Evolutionary conservation across 805 yeast species (phyloP).

Genomic region (Saccharomyces mikatae): DNA sequence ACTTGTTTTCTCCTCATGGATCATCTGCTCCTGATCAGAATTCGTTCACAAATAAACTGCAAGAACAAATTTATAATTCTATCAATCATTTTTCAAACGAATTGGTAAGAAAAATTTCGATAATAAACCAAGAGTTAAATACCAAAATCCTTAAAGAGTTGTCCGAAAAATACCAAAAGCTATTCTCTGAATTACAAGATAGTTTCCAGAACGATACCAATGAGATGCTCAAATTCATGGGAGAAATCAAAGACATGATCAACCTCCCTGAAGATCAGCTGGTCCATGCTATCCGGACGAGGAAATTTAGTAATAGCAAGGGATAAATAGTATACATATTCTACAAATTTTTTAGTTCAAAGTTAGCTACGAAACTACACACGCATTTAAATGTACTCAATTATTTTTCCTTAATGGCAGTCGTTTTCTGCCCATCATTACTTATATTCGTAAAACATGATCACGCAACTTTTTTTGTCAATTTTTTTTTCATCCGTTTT

Average conservation of each 20-base stretch:
- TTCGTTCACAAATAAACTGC: constrained; percentile 31
- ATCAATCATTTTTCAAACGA: constrained; percentile 31
- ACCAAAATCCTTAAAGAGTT: constrained; percentile 29
- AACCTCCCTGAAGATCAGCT: constrained; percentile 32
- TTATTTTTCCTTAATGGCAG: background rate
- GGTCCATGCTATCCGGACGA: constrained; percentile 16
- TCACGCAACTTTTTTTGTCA: background rate
- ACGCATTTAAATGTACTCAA: background rate
- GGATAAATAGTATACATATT: background rate
- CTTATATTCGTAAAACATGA: background rate
- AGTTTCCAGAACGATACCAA: constrained; percentile 33
- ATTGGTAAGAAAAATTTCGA: constrained; percentile 28
- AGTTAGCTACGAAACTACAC: background rate
- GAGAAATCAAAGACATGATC: constrained; percentile 31
- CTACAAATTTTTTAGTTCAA: background rate
- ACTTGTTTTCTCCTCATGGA: background rate
- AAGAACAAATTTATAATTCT: constrained; percentile 32
- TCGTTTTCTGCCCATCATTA: too few species aligned
- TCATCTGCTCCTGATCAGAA: background rate
- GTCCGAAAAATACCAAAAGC: constrained; percentile 29
- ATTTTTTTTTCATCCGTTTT: background rate
- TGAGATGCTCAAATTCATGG: constrained; percentile 30
- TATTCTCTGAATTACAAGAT: constrained; percentile 28
- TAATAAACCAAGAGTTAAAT: constrained; percentile 34
- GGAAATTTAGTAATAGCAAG: background rate